A percentile compares a stretch with the other conserved stretches of the same genome.
Conservation (phyloP, 441 rosid genomes). For the Erodium chrysanthum region DNA sequence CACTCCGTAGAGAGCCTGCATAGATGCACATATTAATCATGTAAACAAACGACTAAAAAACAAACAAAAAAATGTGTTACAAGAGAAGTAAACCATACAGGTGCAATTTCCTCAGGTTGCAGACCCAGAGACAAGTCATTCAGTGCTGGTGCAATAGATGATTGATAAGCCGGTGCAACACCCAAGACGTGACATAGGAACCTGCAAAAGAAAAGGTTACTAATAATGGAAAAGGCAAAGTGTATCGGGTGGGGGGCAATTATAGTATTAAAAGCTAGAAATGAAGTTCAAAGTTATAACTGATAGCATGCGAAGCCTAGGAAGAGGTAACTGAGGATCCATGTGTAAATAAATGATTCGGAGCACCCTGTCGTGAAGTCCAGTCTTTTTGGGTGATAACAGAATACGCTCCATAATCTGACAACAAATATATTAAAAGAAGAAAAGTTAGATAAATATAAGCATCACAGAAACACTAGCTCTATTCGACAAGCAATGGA, state of each 20-base stretch:
- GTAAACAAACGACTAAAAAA: slow-evolving; percentile 9
- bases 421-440: slow-evolving; percentile 18
- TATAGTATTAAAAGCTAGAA: neutral
- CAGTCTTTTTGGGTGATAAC: slow-evolving; percentile 61
- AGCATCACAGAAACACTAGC: neutral
- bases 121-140: slow-evolving; percentile 95
- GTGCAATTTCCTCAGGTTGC: slow-evolving; percentile 65
- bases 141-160: slow-evolving; percentile 72
- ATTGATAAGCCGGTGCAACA: slow-evolving; percentile 82
- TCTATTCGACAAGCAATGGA: slow-evolving; percentile 9
- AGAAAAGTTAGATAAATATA: slow-evolving; percentile 8
- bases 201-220: slow-evolving; percentile 40
- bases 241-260: neutral
- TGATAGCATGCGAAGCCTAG: slow-evolving; percentile 93
- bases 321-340: slow-evolving; percentile 91
- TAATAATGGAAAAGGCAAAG: slow-evolving; percentile 16
- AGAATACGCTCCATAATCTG: slow-evolving; percentile 90
- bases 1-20: slow-evolving; percentile 78
- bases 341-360: slow-evolving; percentile 72
- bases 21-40: slow-evolving; percentile 1
- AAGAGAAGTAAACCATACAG: slow-evolving; percentile 36
- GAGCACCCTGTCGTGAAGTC: slow-evolving; percentile 79
- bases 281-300: slow-evolving; percentile 40
- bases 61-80: slow-evolving; percentile 14
- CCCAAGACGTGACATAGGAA: slow-evolving; percentile 88